A percentile compares a stretch with the other conserved stretches of the same genome.
These are phyloP conservation scores for Incumbomyces delicatus DNA, from an alignment of 2,329 filamentous ascomycete genomes.

Conservation along the genomic window DNA sequence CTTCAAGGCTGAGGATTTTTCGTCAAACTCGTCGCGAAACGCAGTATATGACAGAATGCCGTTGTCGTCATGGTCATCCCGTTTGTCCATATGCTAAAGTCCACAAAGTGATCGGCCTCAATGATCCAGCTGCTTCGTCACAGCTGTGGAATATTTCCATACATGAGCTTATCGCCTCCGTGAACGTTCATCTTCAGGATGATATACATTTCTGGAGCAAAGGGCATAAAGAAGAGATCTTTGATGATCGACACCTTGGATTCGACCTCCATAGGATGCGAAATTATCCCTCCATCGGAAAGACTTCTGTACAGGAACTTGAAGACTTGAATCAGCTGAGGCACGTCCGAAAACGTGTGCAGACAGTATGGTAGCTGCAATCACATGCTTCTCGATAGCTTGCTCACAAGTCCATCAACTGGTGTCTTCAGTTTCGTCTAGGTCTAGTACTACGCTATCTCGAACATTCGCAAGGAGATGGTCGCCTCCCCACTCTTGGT, in stretches of 20 bases:
- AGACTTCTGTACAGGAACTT: constrained; percentile 34
- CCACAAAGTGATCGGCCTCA: constrained; percentile 54
- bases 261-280: not conserved
- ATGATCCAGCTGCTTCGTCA: constrained; percentile 66
- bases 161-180: constrained; percentile 46
- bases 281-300: constrained; percentile 8
- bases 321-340: constrained; percentile 50
- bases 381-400: constrained; percentile 51
- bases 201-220: constrained; percentile 56
- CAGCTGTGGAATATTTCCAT: constrained; percentile 39
- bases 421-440: constrained; percentile 57
- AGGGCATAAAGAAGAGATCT: constrained; percentile 52
- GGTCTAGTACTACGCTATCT: constrained; percentile 63
- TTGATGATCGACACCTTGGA: constrained; percentile 42
- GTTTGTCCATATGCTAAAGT: constrained; percentile 29
- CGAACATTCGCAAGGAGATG: constrained; percentile 51
- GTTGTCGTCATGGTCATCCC: constrained; percentile 30
- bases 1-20: constrained; percentile 47
- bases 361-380: constrained; percentile 52
- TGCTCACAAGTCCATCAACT: constrained; percentile 57
- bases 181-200: constrained; percentile 49
- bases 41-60: constrained; percentile 38
- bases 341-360: constrained; percentile 55
- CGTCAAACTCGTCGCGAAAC: constrained; percentile 48
- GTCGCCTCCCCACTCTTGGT: constrained; percentile 34